Evolutionary conservation across 306 rosid genomes (phyloP).

Genomic region (Quercus variabilis): DNA sequence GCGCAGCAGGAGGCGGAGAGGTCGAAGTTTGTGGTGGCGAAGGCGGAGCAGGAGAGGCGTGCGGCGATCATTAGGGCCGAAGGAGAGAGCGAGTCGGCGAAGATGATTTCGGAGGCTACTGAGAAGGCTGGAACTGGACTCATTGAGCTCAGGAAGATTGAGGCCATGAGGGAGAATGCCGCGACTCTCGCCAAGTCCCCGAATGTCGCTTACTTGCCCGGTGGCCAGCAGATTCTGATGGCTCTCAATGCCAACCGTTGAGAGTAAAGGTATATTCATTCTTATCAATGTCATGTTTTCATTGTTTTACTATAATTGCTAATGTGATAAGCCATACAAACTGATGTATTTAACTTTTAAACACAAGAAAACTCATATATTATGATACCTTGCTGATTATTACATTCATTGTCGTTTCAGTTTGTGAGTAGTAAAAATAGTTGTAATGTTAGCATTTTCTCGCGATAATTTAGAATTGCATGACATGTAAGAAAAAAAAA

Average conservation of each 20-base stretch:
- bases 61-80: slow-evolving; percentile 90
- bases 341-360: no score
- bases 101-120: slow-evolving; percentile 85
- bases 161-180: slow-evolving; percentile 85
- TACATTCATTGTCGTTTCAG: no score
- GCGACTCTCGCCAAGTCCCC: slow-evolving; percentile 77
- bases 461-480: no score
- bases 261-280: slow-evolving; percentile 30
- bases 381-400: no score
- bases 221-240: slow-evolving; percentile 53
- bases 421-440: no score
- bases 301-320: not conserved
- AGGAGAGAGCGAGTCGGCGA: slow-evolving; percentile 90
- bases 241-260: slow-evolving; percentile 68
- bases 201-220: slow-evolving; percentile 72
- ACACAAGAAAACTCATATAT: no score
- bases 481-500: no score
- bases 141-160: slow-evolving; percentile 83
- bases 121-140: slow-evolving; percentile 60
- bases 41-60: slow-evolving; percentile 91
- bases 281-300: not conserved
- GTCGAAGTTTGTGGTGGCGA: slow-evolving; percentile 84
- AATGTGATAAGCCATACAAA: no score
- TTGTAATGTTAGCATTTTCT: no score
- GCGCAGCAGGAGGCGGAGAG: slow-evolving; percentile 98